A percentile compares a stretch with the other conserved stretches of the same genome.
These are phyloP conservation scores for Syncephalastrum contaminatum DNA, from an alignment of 371 early-diverging fungal species.

Conservation along the genomic window DNA sequence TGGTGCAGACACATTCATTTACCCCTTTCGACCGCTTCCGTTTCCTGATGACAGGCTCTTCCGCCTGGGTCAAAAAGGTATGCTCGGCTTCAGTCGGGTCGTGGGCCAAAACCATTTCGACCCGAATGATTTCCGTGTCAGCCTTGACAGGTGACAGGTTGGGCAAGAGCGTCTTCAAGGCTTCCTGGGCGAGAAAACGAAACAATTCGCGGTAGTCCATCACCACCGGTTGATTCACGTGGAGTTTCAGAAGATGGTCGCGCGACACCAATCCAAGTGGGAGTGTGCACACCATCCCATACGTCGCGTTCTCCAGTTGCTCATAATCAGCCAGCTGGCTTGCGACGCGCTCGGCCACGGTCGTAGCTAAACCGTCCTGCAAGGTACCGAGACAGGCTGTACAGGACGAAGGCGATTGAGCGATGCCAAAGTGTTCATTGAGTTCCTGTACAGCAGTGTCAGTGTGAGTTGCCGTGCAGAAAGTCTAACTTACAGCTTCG, in stretches of 20 bases:
- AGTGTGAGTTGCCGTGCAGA: background rate
- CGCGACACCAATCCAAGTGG: constrained; percentile 53
- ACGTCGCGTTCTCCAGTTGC: constrained; percentile 27
- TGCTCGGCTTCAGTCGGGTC: constrained; percentile 59
- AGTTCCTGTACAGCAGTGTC: constrained; percentile 19
- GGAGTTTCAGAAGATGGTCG: constrained; percentile 45
- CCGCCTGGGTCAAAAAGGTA: constrained; percentile 60
- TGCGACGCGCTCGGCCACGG: constrained; percentile 29
- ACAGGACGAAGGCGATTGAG: constrained; percentile 18
- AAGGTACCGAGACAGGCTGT: constrained; percentile 50
- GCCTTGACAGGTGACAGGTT: background rate
- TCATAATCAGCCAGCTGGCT: constrained; percentile 26
- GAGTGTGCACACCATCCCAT: constrained; percentile 51
- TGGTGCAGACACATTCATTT: background rate
- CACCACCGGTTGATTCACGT: constrained; percentile 22
- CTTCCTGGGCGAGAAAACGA: constrained; percentile 37
- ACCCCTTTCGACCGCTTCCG: constrained; percentile 57
- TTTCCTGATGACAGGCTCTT: constrained; percentile 59
- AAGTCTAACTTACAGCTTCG: constrained; percentile 15
- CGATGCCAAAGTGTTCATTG: constrained; percentile 5
- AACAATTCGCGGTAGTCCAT: constrained; percentile 53
- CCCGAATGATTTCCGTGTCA: constrained; percentile 32
- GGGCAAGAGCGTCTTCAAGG: constrained; percentile 26
- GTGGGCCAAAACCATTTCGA: constrained; percentile 62
- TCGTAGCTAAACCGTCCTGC: constrained; percentile 31